phyloP scores from a whole-genome alignment of 2,329 filamentous ascomycete genomes.

The Trichoderma cornu-damae region DNA sequence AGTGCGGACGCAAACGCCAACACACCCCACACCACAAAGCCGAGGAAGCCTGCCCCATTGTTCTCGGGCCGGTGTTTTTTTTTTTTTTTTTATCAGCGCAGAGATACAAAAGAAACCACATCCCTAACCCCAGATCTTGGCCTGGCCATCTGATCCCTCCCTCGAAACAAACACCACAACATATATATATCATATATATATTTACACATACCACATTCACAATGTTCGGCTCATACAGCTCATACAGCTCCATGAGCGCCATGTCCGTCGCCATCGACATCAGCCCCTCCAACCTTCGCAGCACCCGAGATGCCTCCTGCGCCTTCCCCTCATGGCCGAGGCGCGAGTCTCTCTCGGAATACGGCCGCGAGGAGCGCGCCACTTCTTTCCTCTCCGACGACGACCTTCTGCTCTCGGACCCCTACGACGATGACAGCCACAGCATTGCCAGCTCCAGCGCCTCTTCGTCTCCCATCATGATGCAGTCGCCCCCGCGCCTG shows the following conservation, averaged over 20 bases:
- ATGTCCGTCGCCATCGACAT: slow-evolving; percentile 45
- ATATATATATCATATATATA: background rate
- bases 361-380: slow-evolving; percentile 40
- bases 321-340: slow-evolving; percentile 57
- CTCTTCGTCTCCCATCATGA: slow-evolving; percentile 32
- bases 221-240: slow-evolving; percentile 49
- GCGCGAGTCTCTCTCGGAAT: slow-evolving; percentile 46
- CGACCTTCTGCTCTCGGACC: slow-evolving; percentile 52
- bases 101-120: background rate
- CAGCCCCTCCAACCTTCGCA: slow-evolving; percentile 35
- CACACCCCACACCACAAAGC: slow-evolving; percentile 3
- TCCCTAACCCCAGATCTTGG: slow-evolving; percentile 12
- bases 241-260: slow-evolving; percentile 46
- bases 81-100: too few relatives aligned
- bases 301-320: slow-evolving; percentile 41
- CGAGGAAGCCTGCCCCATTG: slow-evolving; percentile 5
- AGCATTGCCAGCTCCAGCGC: slow-evolving; percentile 45
- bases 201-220: too few relatives aligned
- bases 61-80: background rate
- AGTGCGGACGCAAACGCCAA: background rate
- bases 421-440: slow-evolving; percentile 47
- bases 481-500: slow-evolving; percentile 34
- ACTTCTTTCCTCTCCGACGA: slow-evolving; percentile 59
- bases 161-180: background rate
- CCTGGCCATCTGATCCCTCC: background rate